Percentiles rank a stretch among this genome's conserved stretches.
These are phyloP conservation scores for Phialocephala sp. DNA, from an alignment of 2,329 filamentous ascomycete genomes.

Conservation along the genomic window DNA sequence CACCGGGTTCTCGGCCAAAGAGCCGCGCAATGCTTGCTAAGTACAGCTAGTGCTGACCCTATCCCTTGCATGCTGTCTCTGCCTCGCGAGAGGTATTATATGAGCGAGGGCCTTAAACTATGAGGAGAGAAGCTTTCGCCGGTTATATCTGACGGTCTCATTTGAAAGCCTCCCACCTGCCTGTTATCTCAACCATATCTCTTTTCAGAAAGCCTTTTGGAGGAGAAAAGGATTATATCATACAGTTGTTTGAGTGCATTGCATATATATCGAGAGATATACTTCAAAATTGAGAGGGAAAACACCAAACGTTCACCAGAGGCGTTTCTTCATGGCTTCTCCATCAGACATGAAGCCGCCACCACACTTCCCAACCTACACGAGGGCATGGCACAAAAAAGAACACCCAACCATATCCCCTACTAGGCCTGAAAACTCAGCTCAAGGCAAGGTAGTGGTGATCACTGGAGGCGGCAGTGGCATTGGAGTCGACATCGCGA, in stretches of 20 bases:
- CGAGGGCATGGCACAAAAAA: constrained; percentile 38
- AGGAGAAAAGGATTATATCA: background rate
- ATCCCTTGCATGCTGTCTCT: background rate
- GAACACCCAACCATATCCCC: constrained; percentile 42
- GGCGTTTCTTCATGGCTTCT: background rate
- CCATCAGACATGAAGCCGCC: background rate
- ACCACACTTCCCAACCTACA: constrained; percentile 25
- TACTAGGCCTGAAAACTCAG: constrained; percentile 21
- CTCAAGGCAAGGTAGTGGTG: constrained; percentile 23
- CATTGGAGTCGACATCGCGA: constrained; percentile 31
- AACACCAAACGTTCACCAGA: no score
- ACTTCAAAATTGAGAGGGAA: background rate
- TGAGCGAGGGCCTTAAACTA: background rate
- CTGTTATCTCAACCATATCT: background rate
- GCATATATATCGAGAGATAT: background rate
- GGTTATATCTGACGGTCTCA: background rate
- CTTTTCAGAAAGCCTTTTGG: background rate
- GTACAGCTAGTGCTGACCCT: background rate
- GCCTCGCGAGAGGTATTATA: no score
- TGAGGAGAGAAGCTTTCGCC: background rate
- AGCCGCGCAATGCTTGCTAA: background rate
- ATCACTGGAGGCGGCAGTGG: constrained; percentile 29
- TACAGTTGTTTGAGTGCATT: background rate
- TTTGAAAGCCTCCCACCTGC: background rate
- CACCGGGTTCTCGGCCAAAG: background rate